Conservation (phyloP, 2,329 filamentous ascomycete genomes). For the Seiridium cupressi region DNA sequence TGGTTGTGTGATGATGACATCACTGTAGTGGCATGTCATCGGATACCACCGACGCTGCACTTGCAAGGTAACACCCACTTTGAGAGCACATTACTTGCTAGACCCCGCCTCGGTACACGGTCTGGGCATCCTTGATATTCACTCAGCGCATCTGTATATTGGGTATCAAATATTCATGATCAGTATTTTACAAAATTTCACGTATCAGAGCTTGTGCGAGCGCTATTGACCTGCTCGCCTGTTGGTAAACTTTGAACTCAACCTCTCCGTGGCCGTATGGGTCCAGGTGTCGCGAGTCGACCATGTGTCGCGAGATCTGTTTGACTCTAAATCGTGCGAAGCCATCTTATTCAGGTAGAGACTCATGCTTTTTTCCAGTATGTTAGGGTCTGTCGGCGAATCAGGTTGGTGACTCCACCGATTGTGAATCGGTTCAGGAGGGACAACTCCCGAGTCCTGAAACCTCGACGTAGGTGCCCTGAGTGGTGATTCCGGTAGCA, state of each 20-base stretch:
- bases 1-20: neutral
- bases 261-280: neutral
- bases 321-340: neutral
- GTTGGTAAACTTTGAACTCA: neutral
- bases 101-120: too few relatives aligned
- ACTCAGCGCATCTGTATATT: neutral
- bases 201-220: neutral
- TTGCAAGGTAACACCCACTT: neutral
- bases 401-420: neutral
- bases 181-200: neutral
- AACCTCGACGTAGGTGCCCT: neutral
- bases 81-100: neutral
- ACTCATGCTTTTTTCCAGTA: neutral
- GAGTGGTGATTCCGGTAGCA: neutral
- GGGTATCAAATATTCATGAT: neutral
- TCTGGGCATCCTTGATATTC: too few relatives aligned
- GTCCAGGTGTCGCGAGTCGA: neutral
- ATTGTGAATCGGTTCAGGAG: neutral
- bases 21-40: neutral
- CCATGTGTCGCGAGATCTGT: neutral
- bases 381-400: neutral
- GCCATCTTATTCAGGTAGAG: neutral
- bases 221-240: neutral
- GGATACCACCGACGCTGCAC: neutral
- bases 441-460: neutral